Base-by-base conservation (phyloP, 176 grass and related monocot genomes). In the Dendrocalamus sinicus region DNA sequence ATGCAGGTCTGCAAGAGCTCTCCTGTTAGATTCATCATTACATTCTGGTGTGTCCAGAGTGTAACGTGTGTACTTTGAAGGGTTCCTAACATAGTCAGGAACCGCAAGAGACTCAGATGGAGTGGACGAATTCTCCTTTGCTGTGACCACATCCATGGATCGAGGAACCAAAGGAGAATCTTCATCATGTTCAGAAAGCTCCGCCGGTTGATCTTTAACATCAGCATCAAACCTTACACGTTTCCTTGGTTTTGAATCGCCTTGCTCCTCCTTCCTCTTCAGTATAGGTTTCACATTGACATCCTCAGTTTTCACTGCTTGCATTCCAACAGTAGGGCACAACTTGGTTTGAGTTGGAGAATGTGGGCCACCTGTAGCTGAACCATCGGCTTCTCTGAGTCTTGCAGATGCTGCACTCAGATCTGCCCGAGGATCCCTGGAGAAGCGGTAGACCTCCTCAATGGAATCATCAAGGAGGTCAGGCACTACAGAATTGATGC, bases 51-150 rank as follows among this genome's bases (percentile, higher is more conserved):
- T 67, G 73, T 96, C 92, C 37, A 99, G 71, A 63, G 92, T 91
- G 90, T 96, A 99, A 37, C 86, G 69, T 12, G 87, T 96, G 82
- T 99, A 99, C 86, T 99, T 99, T 4, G 97, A 85, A 67, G 97
- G 97, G 83, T 99, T 99, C 75, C 52, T 90, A 54, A 99, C 41
- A 70, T 96, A 94, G 67, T 96, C 97, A 72, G 97, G 97, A 52
- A 96, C 83, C 9, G 70, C 86, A 67, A 58, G 71, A 24, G 76
- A 75, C 15, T 39, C 66, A 13, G 80, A 88, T 37, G 67, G 23
- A 70, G 67, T 22, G 12, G 77, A 50, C 0, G 35, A 72, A 88
- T 60, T 60, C 10, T 83, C 90, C 51, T 80, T 89, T 50, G 26
- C 65, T 10, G 65, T 77, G 48, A 85, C 73, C 20, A 84, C 28